A percentile compares a stretch with the other conserved stretches of the same genome.
Evolutionary conservation across 768 basidiomycete species (phyloP).

Genomic region (Boletus eberwhitei): DNA sequence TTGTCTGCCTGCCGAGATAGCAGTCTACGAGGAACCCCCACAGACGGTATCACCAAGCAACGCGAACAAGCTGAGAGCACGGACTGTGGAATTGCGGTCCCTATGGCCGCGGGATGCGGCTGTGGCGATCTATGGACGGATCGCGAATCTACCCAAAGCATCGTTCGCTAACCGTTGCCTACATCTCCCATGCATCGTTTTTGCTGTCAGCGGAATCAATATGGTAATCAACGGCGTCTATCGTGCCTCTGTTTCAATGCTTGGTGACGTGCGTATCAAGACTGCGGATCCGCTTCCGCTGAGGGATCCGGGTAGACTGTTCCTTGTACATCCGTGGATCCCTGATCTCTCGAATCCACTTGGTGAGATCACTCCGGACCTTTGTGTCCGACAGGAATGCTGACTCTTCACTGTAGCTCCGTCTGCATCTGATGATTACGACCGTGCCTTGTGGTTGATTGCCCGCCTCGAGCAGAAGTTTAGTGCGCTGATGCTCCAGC

Average conservation of each 20-base stretch:
- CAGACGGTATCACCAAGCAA: neutral
- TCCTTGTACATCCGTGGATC: conserved; percentile 6
- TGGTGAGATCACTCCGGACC: neutral
- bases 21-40: neutral
- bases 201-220: neutral
- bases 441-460: conserved; percentile 1
- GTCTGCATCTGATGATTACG: neutral
- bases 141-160: neutral
- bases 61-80: neutral
- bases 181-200: conserved; percentile 2
- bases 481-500: neutral
- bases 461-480: conserved; percentile 6
- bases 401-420: neutral
- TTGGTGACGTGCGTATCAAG: neutral
- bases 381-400: neutral
- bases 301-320: neutral
- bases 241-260: neutral
- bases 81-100: neutral
- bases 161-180: neutral
- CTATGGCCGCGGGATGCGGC: neutral
- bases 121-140: neutral
- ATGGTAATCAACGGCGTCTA: neutral
- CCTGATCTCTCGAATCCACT: neutral
- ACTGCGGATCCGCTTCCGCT: neutral
- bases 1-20: conserved; percentile 1